Conservation (phyloP, 2,329 filamentous ascomycete species). For the Pestalotiopsis sp. region DNA sequence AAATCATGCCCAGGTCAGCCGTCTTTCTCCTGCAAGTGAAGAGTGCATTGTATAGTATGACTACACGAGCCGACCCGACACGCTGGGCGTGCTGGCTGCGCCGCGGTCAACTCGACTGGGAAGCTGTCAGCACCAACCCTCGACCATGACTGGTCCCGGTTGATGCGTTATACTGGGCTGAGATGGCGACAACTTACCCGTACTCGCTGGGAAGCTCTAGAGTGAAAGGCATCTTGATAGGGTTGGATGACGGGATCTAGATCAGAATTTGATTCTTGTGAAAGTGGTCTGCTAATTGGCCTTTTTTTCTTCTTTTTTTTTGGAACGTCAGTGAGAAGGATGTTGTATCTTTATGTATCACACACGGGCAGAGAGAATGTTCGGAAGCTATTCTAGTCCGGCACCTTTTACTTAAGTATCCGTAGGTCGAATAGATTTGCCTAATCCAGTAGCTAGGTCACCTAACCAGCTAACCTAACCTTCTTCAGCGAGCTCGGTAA, state of each 20-base stretch:
- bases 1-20: slow-evolving; percentile 6
- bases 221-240: slow-evolving; percentile 41
- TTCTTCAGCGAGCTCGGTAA: neutral
- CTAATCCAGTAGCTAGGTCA: neutral
- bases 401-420: neutral
- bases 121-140: slow-evolving; percentile 8
- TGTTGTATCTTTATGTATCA: neutral
- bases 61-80: neutral
- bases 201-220: slow-evolving; percentile 51
- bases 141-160: neutral
- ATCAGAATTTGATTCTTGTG: neutral
- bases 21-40: neutral
- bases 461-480: neutral
- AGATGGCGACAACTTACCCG: slow-evolving; percentile 40
- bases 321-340: neutral
- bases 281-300: neutral
- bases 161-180: slow-evolving; percentile 1
- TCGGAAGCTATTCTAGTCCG: neutral
- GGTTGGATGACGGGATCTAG: neutral
- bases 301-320: neutral
- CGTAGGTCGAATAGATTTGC: neutral
- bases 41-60: neutral
- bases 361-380: neutral
- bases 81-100: neutral
- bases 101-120: neutral